Percentiles rank a stretch among this genome's conserved stretches.
These are phyloP conservation scores for Blastobotrys elegans DNA, from an alignment of 1,139 yeast species.

Conservation along the genomic window DNA sequence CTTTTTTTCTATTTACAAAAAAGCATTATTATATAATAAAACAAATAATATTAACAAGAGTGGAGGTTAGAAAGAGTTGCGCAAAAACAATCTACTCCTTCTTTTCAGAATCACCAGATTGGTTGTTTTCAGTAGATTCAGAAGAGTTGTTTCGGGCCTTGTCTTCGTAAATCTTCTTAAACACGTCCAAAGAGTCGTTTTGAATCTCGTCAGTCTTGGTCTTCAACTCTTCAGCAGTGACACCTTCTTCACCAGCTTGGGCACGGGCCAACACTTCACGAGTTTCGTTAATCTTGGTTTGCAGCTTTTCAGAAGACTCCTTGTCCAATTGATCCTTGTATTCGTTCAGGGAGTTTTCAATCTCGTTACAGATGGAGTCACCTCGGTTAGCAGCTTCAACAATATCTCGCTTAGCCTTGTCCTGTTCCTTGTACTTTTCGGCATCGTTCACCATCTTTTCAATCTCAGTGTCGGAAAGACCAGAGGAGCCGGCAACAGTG, in stretches of 20 bases:
- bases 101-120: conserved; percentile 19
- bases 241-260: conserved; percentile 78
- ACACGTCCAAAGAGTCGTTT: conserved; percentile 84
- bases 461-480: conserved; percentile 92
- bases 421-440: conserved; percentile 95
- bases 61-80: background rate
- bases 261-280: conserved; percentile 92
- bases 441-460: conserved; percentile 99
- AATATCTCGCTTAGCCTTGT: conserved; percentile 90
- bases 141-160: conserved; percentile 33
- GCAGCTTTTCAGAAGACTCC: conserved; percentile 81
- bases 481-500: conserved; percentile 98
- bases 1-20: background rate
- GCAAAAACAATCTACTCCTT: conserved; percentile 19
- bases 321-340: conserved; percentile 89
- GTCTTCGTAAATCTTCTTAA: conserved; percentile 94
- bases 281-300: conserved; percentile 67
- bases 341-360: conserved; percentile 90
- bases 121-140: conserved; percentile 19
- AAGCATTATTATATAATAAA: no score
- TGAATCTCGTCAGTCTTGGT: conserved; percentile 93
- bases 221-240: conserved; percentile 79
- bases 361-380: conserved; percentile 93
- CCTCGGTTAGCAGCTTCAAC: conserved; percentile 97
- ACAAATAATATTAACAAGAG: background rate